phyloP scores from a whole-genome alignment of 2,329 filamentous ascomycete species.

The Orbilia brochopaga region DNA sequence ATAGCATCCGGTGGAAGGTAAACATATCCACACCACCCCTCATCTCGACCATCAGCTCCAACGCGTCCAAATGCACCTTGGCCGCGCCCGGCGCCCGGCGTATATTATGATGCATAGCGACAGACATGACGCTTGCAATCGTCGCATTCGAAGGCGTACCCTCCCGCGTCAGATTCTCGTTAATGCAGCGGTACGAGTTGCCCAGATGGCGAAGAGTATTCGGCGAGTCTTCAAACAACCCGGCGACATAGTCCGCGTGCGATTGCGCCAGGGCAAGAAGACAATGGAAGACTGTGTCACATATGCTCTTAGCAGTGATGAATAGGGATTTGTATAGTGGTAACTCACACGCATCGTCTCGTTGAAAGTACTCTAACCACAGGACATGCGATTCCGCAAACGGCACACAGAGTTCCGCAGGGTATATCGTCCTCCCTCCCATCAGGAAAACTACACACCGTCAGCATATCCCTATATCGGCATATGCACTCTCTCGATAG shows the following conservation, averaged over 20 bases:
- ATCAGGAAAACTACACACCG: constrained; percentile 23
- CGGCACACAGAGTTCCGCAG: constrained; percentile 24
- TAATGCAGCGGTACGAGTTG: constrained; percentile 37
- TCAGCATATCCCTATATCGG: too few species aligned
- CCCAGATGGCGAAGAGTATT: constrained; percentile 26
- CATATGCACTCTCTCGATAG: too few species aligned
- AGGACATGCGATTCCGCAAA: constrained; percentile 13
- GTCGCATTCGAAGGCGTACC: constrained; percentile 22
- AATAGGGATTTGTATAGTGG: background rate
- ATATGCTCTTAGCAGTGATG: too few species aligned
- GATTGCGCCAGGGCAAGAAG: constrained; percentile 38
- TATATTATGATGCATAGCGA: constrained; percentile 45
- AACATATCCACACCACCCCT: constrained; percentile 25
- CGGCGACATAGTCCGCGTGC: constrained; percentile 14
- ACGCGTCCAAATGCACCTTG: constrained; percentile 29
- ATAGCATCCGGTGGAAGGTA: constrained; percentile 4
- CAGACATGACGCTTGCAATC: constrained; percentile 41
- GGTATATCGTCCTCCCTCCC: constrained; percentile 25
- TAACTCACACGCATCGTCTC: constrained; percentile 39
- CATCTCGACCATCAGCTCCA: constrained; percentile 27
- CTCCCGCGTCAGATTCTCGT: constrained; percentile 21
- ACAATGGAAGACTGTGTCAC: constrained; percentile 43
- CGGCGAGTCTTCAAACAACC: constrained; percentile 8
- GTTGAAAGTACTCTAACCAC: constrained; percentile 36
- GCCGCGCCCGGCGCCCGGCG: constrained; percentile 25